Conservation (phyloP, 2,329 filamentous ascomycete genomes). For the Trichoderma breve region DNA sequence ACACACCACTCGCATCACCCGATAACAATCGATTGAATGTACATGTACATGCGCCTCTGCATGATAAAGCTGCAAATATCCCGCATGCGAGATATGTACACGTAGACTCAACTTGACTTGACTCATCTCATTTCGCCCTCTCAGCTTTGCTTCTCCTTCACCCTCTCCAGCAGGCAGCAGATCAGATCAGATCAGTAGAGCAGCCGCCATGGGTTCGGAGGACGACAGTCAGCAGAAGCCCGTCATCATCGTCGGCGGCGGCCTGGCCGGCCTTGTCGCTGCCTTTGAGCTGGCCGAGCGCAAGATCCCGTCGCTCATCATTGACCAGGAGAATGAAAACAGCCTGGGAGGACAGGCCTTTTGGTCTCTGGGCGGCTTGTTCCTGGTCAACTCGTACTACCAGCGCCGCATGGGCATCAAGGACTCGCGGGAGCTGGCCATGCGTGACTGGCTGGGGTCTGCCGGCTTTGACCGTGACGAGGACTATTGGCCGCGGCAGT, state of each 20-base stretch:
- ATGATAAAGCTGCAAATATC: conserved; percentile 15
- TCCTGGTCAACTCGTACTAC: conserved; percentile 56
- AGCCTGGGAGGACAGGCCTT: conserved; percentile 62
- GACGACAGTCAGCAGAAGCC: conserved; percentile 27
- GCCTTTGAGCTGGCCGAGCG: conserved; percentile 55
- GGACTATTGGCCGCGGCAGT: conserved; percentile 57
- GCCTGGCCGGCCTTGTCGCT: conserved; percentile 59
- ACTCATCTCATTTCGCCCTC: background rate
- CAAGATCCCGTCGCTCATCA: conserved; percentile 48
- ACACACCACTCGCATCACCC: conserved; percentile 1
- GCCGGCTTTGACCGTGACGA: conserved; percentile 59
- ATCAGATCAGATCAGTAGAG: too few relatives aligned
- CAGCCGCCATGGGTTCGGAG: conserved; percentile 24
- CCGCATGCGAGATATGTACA: conserved; percentile 5
- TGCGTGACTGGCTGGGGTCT: conserved; percentile 58
- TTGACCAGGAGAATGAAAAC: conserved; percentile 58
- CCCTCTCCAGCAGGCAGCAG: background rate
- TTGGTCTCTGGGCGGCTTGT: conserved; percentile 62
- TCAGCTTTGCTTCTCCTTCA: background rate
- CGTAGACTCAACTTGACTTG: background rate
- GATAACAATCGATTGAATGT: conserved; percentile 1
- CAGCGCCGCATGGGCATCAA: conserved; percentile 59
- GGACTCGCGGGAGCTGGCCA: conserved; percentile 55
- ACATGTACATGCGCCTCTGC: background rate
- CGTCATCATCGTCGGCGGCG: conserved; percentile 56